Evolutionary conservation across 2,329 filamentous ascomycete species (phyloP).

Genomic region (Cladosporium sp.): DNA sequence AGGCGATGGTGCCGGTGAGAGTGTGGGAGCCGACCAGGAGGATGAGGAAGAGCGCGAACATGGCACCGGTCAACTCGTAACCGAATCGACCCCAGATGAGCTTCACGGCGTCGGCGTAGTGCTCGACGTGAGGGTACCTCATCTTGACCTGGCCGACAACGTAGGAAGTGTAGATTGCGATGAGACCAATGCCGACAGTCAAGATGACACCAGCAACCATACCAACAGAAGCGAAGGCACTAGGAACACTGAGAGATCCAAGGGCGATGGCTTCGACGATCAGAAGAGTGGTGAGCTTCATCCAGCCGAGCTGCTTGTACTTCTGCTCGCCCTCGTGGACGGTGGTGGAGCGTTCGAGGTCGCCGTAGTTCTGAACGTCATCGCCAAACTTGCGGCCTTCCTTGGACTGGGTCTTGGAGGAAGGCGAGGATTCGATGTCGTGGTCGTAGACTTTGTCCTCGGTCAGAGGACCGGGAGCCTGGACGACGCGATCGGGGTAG

Average conservation of each 20-base stretch:
- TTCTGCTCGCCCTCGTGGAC: constrained; percentile 30
- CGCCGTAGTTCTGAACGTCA: constrained; percentile 26
- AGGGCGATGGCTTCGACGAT: constrained; percentile 58
- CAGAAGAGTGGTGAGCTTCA: constrained; percentile 40
- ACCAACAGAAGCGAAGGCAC: constrained; percentile 51
- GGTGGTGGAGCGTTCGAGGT: constrained; percentile 18
- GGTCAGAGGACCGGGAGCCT: constrained; percentile 11
- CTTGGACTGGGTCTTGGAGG: constrained; percentile 5
- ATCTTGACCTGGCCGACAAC: constrained; percentile 59
- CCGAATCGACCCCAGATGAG: constrained; percentile 41
- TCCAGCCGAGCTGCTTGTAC: constrained; percentile 46
- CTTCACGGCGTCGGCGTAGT: constrained; percentile 42
- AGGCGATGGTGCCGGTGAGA: constrained; percentile 44
- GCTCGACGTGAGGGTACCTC: constrained; percentile 40
- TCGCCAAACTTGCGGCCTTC: constrained; percentile 5
- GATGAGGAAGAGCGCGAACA: constrained; percentile 41
- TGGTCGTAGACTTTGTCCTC: constrained; percentile 6
- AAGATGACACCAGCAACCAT: constrained; percentile 53
- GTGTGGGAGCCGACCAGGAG: constrained; percentile 42
- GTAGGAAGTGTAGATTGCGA: constrained; percentile 59
- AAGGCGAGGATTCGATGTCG: constrained; percentile 9
- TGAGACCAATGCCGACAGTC: constrained; percentile 50
- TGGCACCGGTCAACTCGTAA: constrained; percentile 39
- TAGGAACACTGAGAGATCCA: constrained; percentile 54
- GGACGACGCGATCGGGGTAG: constrained; percentile 9